phyloP scores from a whole-genome alignment of 2,329 filamentous ascomycete genomes.

The Penicillium olsonii region DNA sequence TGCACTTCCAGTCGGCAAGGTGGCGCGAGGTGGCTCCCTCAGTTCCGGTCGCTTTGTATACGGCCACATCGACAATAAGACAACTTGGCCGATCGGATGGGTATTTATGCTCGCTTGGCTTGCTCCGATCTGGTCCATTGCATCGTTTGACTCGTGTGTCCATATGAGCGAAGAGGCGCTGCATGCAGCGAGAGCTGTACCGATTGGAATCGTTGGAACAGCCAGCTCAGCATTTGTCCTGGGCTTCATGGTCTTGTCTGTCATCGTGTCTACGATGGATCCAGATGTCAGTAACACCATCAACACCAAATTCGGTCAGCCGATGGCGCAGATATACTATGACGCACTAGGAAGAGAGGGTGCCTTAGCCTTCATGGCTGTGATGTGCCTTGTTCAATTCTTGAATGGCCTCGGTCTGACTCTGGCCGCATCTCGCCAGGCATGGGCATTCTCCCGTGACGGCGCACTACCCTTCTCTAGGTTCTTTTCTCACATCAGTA shows the following conservation, averaged over 20 bases:
- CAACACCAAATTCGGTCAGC: constrained; percentile 57
- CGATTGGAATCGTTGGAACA: constrained; percentile 53
- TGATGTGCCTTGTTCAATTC: constrained; percentile 63
- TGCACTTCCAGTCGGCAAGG: constrained; percentile 56
- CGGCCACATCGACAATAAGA: constrained; percentile 57
- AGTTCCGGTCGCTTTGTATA: constrained; percentile 56
- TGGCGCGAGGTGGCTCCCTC: constrained; percentile 26
- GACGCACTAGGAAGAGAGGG: constrained; percentile 62
- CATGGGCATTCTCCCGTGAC: constrained; percentile 65
- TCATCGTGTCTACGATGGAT: constrained; percentile 61
- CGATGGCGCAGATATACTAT: constrained; percentile 63
- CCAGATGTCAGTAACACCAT: constrained; percentile 51
- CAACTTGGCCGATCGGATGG: constrained; percentile 60
- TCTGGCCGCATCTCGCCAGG: constrained; percentile 61
- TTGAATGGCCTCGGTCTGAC: constrained; percentile 61
- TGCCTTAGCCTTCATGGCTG: constrained; percentile 59
- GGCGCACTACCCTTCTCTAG: constrained; percentile 61
- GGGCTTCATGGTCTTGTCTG: constrained; percentile 59
- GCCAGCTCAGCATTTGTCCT: constrained; percentile 48
- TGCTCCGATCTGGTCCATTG: constrained; percentile 61
- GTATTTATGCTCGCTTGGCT: constrained; percentile 63
- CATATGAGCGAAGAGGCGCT: constrained; percentile 64
- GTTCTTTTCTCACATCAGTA: constrained; percentile 59
- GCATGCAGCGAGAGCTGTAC: constrained; percentile 62
- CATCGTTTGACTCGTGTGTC: constrained; percentile 58